phyloP scores from a whole-genome alignment of 306 rosid species.

The Cercis canadensis region DNA sequence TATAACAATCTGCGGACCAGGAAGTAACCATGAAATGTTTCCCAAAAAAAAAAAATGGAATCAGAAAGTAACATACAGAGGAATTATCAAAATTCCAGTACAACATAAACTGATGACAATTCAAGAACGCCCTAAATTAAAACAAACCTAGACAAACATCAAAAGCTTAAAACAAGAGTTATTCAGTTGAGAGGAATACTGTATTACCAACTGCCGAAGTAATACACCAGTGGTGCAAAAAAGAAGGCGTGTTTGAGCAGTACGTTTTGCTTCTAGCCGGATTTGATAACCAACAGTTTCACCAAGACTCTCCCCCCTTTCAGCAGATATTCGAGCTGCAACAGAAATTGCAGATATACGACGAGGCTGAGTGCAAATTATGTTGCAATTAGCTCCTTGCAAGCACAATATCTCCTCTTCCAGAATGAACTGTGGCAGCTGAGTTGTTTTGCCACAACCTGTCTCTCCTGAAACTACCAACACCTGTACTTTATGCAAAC shows the following conservation, averaged over 20 bases:
- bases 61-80: background rate
- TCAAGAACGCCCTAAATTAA: conserved; percentile 1
- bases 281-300: conserved; percentile 95
- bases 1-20: conserved; percentile 13
- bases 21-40: conserved; percentile 10
- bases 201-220: conserved; percentile 85
- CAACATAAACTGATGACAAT: conserved; percentile 1
- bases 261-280: conserved; percentile 86
- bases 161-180: conserved; percentile 30
- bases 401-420: conserved; percentile 76
- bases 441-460: conserved; percentile 98
- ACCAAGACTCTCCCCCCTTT: conserved; percentile 91
- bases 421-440: conserved; percentile 87
- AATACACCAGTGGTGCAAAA: conserved; percentile 98
- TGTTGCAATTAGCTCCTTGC: conserved; percentile 83
- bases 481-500: conserved; percentile 61
- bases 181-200: conserved; percentile 24
- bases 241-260: conserved; percentile 77
- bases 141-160: conserved; percentile 17
- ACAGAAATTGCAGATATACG: conserved; percentile 98
- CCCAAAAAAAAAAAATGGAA: background rate
- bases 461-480: conserved; percentile 99
- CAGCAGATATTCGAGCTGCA: conserved; percentile 88
- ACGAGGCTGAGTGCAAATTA: conserved; percentile 97
- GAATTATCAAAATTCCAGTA: background rate